Conservation (phyloP, 73 alveolate genomes). For the Stentor roeselii region DNA sequence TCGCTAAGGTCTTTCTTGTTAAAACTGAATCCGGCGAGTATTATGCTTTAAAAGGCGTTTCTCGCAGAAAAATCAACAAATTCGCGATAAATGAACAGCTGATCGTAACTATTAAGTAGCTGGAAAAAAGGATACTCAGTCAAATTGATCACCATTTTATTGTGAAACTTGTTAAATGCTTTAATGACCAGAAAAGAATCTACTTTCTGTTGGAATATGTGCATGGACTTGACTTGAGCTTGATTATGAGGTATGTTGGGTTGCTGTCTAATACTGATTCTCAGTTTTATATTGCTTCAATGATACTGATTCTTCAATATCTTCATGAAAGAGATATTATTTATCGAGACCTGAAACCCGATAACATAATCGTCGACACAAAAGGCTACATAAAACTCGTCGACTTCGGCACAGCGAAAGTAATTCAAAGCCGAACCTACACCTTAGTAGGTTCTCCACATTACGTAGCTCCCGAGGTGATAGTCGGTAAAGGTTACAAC, state of each 20-base stretch:
- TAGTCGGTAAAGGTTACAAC: slow-evolving; percentile 64
- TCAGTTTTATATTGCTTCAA: slow-evolving; percentile 45
- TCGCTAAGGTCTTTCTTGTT: slow-evolving; percentile 72
- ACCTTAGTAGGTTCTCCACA: slow-evolving; percentile 61
- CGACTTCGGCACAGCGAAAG: slow-evolving; percentile 64
- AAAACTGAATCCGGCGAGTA: slow-evolving; percentile 41
- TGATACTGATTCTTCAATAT: slow-evolving; percentile 56
- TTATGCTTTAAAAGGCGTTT: slow-evolving; percentile 70
- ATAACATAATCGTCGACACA: slow-evolving; percentile 69
- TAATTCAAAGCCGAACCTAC: slow-evolving; percentile 34
- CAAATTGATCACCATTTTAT: slow-evolving; percentile 71
- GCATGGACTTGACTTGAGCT: slow-evolving; percentile 67
- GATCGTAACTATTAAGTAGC: slow-evolving; percentile 10
- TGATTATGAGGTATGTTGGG: slow-evolving; percentile 64
- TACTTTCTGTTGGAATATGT: slow-evolving; percentile 67
- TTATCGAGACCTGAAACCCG: slow-evolving; percentile 74
- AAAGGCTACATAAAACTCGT: slow-evolving; percentile 62
- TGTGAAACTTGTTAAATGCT: slow-evolving; percentile 57
- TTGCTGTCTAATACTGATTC: slow-evolving; percentile 47
- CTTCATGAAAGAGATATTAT: slow-evolving; percentile 57
- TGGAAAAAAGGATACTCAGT: slow-evolving; percentile 54
- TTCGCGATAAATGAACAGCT: slow-evolving; percentile 55
- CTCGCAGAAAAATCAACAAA: slow-evolving; percentile 59
- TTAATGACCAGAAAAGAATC: slow-evolving; percentile 61
- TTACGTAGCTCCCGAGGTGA: slow-evolving; percentile 77